Base-by-base conservation (phyloP, 1,284 basidiomycete species). In the Cryptococcus wingfieldii region DNA sequence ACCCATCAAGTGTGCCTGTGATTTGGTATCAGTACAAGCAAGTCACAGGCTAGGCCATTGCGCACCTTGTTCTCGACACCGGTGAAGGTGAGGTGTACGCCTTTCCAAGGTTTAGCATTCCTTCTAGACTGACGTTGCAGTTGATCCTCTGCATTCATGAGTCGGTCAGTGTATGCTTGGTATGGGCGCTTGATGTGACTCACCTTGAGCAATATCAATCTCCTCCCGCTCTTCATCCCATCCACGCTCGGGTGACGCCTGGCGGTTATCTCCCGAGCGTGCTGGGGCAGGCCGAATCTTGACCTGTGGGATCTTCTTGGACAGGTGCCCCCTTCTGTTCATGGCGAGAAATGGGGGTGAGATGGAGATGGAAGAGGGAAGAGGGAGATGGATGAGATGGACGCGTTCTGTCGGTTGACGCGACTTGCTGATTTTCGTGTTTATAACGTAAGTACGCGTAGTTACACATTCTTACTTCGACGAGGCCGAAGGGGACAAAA, bases 271-370 rank as follows among this genome's bases (percentile, higher is more conserved):
- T 10, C 31, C 31, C 6, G 45, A 41, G 47, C 41, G 53, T 39
- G 18, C 61, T 44, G 2, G 66, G 69, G 64, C 69, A 1, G 74
- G 74, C 2, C 74, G 70, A 13, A 75, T 59, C 57, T 74, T 76
- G 56, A 75, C 74, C 55, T 73, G 71, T 4, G 72, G 68, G 3
- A 76, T 60, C 56, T 74, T 75, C 55, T 52, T 58, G 2, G 71
- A 74, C 18, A 74, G 48, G 59, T 76, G 71, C 7, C 69, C 69
- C n/a, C 71, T 56, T 43, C 72, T 60, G 55, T 72, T 71, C n/a
- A 51, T 31, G 47, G 41, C 5, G 43, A 34, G 12, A 9, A 34
- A 45, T 31, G 42, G 4, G n/a, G 19, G 28, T 44, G 25, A 34
- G 19, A 13, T 23, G 1, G 37, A 54, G 18, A 43, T 25, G 28